These are phyloP conservation scores for Microstroma glucosiphilum DNA, from an alignment of 1,284 basidiomycete genomes.

Conservation along the genomic window DNA sequence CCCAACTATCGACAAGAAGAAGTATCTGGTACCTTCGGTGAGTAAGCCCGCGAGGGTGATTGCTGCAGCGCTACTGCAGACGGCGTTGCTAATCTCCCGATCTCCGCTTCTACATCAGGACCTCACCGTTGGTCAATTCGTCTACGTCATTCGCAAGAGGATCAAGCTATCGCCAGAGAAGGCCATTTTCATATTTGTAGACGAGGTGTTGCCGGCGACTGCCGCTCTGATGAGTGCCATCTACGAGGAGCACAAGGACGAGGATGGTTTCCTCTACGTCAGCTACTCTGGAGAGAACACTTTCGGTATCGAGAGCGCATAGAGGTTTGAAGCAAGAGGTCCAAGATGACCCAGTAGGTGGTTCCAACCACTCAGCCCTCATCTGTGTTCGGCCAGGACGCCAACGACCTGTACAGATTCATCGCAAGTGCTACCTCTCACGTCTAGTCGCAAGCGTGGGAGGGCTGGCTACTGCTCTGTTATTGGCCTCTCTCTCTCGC, in stretches of 20 bases:
- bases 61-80: not conserved
- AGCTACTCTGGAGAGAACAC: conserved; percentile 49
- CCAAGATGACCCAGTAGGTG: too few relatives aligned
- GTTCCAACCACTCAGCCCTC: too few relatives aligned
- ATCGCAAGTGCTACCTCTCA: too few relatives aligned
- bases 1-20: conserved; percentile 99
- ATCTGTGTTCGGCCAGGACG: too few relatives aligned
- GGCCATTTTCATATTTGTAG: conserved; percentile 59
- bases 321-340: too few relatives aligned
- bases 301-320: conserved; percentile 12
- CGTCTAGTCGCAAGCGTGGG: too few relatives aligned
- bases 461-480: too few relatives aligned
- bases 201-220: conserved; percentile 95
- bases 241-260: conserved; percentile 81
- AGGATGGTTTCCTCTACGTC: conserved; percentile 24
- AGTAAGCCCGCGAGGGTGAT: not conserved
- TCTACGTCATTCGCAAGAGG: conserved; percentile 98
- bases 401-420: too few relatives aligned
- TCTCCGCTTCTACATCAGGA: conserved; percentile 59
- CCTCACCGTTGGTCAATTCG: conserved; percentile 86
- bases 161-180: conserved; percentile 99
- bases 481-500: too few relatives aligned
- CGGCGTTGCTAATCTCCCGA: not conserved
- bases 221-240: conserved; percentile 98
- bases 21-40: conserved; percentile 88